phyloP scores from a whole-genome alignment of 257 asterid species.

The Vinca minor region DNA sequence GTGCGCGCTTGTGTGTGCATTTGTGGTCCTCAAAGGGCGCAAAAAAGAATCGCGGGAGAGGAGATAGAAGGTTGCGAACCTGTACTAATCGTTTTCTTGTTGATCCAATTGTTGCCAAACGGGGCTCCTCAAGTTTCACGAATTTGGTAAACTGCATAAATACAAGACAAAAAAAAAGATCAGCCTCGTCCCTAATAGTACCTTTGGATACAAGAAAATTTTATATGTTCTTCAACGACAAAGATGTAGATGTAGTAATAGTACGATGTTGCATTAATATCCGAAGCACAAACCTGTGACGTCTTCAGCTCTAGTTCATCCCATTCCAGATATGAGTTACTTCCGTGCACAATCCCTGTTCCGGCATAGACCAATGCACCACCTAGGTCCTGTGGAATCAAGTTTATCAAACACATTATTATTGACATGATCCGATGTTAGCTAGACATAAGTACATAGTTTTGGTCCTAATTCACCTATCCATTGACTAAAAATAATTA shows the following conservation, averaged over 20 bases:
- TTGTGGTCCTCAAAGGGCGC: neutral
- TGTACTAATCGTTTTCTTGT: slow-evolving; percentile 24
- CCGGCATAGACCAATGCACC: slow-evolving; percentile 78
- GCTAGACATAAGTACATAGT: neutral
- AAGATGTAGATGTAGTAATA: neutral
- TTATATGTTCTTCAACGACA: neutral
- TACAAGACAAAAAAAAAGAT: slow-evolving; percentile 2
- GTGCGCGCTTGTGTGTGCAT: neutral
- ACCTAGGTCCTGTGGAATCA: slow-evolving; percentile 38
- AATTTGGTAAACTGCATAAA: slow-evolving; percentile 58
- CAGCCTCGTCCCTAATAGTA: neutral
- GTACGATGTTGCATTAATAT: neutral
- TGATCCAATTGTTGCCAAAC: slow-evolving; percentile 11
- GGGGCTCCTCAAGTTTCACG: slow-evolving; percentile 53
- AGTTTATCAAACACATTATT: slow-evolving; percentile 5
- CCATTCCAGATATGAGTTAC: slow-evolving; percentile 70
- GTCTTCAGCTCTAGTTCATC: slow-evolving; percentile 82
- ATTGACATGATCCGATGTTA: neutral
- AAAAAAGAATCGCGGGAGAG: neutral
- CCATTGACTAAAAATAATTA: too few relatives aligned
- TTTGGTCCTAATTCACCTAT: neutral
- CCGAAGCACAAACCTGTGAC: slow-evolving; percentile 55
- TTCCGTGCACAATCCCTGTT: slow-evolving; percentile 80
- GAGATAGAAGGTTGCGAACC: neutral
- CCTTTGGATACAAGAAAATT: slow-evolving; percentile 7